These are phyloP conservation scores for Globisporangium lucens DNA, from an alignment of 352 stramenopile genomes.

Conservation along the genomic window DNA sequence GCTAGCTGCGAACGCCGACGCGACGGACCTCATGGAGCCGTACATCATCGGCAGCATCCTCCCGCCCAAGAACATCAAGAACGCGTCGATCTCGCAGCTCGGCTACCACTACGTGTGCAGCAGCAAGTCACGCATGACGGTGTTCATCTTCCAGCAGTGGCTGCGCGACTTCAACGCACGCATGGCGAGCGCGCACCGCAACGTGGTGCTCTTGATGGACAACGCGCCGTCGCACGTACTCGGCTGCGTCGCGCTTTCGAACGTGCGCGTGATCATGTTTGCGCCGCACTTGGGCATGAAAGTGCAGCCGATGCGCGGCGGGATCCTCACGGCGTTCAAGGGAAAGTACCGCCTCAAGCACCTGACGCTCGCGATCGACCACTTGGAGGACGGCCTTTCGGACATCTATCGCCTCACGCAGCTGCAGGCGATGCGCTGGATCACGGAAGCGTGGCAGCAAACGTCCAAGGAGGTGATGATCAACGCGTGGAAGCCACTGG, in stretches of 20 bases:
- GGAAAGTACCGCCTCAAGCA: slow-evolving; percentile 86
- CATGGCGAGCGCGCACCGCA: slow-evolving; percentile 82
- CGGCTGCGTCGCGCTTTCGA: slow-evolving; percentile 76
- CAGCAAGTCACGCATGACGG: slow-evolving; percentile 81
- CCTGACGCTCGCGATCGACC: slow-evolving; percentile 79
- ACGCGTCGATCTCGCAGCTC: slow-evolving; percentile 73
- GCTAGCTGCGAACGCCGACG: slow-evolving; percentile 70
- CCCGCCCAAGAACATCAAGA: slow-evolving; percentile 76
- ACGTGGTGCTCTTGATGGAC: slow-evolving; percentile 83
- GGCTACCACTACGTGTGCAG: slow-evolving; percentile 87
- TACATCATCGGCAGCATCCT: slow-evolving; percentile 83
- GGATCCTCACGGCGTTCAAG: slow-evolving; percentile 84
- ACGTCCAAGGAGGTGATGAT: slow-evolving; percentile 74
- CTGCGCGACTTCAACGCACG: slow-evolving; percentile 82
- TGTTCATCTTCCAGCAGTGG: slow-evolving; percentile 89
- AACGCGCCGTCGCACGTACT: slow-evolving; percentile 84
- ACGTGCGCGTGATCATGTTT: slow-evolving; percentile 87
- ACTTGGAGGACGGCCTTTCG: slow-evolving; percentile 70
- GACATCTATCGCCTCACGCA: slow-evolving; percentile 83
- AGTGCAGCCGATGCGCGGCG: slow-evolving; percentile 81
- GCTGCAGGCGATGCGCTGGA: slow-evolving; percentile 85
- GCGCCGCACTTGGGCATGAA: slow-evolving; percentile 80
- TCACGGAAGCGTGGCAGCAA: slow-evolving; percentile 81
- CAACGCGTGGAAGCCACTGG: slow-evolving; percentile 75
- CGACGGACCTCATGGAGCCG: slow-evolving; percentile 77